Percentiles rank a stretch among this genome's conserved stretches.
These are phyloP conservation scores for Pythium volutum DNA, from an alignment of 352 stramenopile genomes.

Conservation along the genomic window DNA sequence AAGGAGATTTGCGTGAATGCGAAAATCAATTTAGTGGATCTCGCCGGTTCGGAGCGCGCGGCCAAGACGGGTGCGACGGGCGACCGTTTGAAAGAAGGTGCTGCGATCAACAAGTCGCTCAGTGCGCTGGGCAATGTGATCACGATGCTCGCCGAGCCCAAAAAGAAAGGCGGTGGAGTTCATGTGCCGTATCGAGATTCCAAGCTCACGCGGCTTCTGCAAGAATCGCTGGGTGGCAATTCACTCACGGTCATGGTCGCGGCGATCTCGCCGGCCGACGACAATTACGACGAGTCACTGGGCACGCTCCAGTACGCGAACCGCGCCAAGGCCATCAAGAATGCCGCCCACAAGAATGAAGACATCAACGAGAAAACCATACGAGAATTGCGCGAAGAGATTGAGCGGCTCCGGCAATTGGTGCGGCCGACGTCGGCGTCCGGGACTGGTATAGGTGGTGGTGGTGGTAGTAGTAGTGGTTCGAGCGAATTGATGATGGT, in stretches of 20 bases:
- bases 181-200: conserved; percentile 92
- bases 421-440: conserved; percentile 41
- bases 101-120: conserved; percentile 92
- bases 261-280: conserved; percentile 88
- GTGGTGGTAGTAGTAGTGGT: conserved; percentile 21
- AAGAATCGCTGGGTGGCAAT: conserved; percentile 91
- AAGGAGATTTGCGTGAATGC: conserved; percentile 83
- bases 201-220: conserved; percentile 88
- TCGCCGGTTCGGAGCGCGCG: conserved; percentile 86
- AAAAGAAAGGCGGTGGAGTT: conserved; percentile 28
- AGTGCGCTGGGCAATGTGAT: conserved; percentile 92
- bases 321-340: conserved; percentile 92
- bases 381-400: conserved; percentile 89
- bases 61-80: conserved; percentile 88
- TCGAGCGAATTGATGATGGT: conserved; percentile 42
- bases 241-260: conserved; percentile 94
- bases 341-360: conserved; percentile 85
- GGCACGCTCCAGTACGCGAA: conserved; percentile 93
- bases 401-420: conserved; percentile 88
- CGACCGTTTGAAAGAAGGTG: conserved; percentile 87
- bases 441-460: neutral
- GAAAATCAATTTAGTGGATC: conserved; percentile 92
- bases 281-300: conserved; percentile 93
- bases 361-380: conserved; percentile 92
- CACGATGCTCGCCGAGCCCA: conserved; percentile 72